Evolutionary conservation across 176 grass and related monocot genomes (phyloP).

Genomic region (Miscanthus lutarioriparius): DNA sequence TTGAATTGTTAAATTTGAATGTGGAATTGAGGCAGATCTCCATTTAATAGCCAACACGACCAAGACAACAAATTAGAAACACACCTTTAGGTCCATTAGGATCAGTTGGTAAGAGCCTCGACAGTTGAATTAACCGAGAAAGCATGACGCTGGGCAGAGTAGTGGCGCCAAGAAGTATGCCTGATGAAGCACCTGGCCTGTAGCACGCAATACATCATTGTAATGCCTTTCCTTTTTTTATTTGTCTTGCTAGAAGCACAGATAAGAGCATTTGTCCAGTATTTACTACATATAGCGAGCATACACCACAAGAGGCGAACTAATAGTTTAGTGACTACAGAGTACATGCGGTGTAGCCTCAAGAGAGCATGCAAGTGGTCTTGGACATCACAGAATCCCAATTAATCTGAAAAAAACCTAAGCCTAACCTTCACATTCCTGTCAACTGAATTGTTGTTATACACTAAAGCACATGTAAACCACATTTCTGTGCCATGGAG

Average conservation of each 20-base stretch:
- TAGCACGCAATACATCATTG: conserved; percentile 23
- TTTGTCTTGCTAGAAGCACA: background rate
- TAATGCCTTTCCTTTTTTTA: background rate
- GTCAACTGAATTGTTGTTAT: background rate
- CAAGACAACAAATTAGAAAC: background rate
- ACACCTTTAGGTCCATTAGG: conserved; percentile 62
- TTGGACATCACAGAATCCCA: background rate
- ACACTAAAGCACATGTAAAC: background rate
- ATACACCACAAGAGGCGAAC: background rate
- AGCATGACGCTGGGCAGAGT: conserved; percentile 92
- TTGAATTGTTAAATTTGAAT: background rate
- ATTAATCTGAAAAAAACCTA: background rate
- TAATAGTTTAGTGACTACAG: background rate
- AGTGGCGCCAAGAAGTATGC: conserved; percentile 84
- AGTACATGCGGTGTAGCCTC: background rate
- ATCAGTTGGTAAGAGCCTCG: conserved; percentile 48
- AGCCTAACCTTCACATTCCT: background rate
- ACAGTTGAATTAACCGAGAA: conserved; percentile 79
- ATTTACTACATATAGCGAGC: background rate
- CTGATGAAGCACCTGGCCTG: conserved; percentile 92
- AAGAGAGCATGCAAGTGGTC: background rate
- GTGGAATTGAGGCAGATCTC: background rate
- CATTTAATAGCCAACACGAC: background rate
- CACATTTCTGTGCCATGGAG: background rate
- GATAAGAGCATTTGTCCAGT: background rate